Base-by-base conservation (phyloP, 768 basidiomycete species). In the Naematelia encephala region DNA sequence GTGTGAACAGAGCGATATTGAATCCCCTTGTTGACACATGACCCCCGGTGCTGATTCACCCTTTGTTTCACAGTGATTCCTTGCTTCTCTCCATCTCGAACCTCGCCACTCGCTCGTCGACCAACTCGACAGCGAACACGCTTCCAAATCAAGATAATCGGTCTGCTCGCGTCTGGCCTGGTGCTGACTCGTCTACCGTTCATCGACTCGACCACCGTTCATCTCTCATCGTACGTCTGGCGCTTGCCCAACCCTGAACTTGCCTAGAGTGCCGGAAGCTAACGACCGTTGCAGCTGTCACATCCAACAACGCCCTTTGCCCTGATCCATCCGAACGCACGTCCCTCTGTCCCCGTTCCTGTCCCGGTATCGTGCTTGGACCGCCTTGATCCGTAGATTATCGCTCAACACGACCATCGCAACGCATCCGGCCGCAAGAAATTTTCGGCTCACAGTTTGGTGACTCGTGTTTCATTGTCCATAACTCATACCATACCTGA, bases 331-430 rank as follows among this genome's bases (percentile, higher is more conserved):
- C n/a, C n/a, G n/a, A n/a, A n/a, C 51, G 51, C 29, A 30, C 50
- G 34, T 10, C 21, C 21, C 46, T 23, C 57, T 43, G 10, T 34
- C 27, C 51, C 21, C 26, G 21, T 29, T 23, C 23, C 43, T 30
- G 23, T 21, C 26, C 19, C 30, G 48, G 28, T 29, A 47, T 39
- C 45, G 39, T 28, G 48, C 34, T 19, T 23, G 43, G 43, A 45
- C 27, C 46, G 27, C 23, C 1, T 14, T 11, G n/a, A 5, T 16
- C 26, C 26, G 54, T 60, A 60, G 54, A 60, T 42, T 39, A 48
- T 60, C 59, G 23, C 48, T 56, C 59, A 56, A 56, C 59, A 25
- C 42, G 11, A 13, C n/a, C 54, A n/a, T 29, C 21, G 44, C 43
- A 27, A 39, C 34, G 34, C 8, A 39, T 39, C 34, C 34, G 16